Conservation (phyloP, 2,329 filamentous ascomycete species). For the Madurella mycetomatis region DNA sequence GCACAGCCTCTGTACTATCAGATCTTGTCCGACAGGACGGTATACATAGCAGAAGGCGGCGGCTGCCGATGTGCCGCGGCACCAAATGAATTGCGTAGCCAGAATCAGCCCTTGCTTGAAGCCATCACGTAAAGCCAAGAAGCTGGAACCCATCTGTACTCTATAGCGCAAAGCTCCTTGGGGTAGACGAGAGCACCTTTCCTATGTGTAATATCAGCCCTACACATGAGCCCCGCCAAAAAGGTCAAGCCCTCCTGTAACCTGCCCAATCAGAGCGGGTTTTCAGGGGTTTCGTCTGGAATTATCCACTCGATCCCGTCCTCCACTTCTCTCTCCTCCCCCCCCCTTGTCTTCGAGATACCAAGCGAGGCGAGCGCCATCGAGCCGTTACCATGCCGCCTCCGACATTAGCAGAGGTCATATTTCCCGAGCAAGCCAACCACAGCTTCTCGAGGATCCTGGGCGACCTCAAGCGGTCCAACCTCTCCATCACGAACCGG, state of each 20-base stretch:
- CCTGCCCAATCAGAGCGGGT: not conserved
- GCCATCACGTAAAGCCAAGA: too few relatives aligned
- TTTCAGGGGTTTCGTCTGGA: not conserved
- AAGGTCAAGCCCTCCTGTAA: not conserved
- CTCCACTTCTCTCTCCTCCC: not conserved
- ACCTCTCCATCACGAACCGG: conserved; percentile 75
- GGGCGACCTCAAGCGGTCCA: conserved; percentile 67
- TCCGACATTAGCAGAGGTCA: conserved; percentile 38
- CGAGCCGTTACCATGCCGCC: conserved; percentile 22
- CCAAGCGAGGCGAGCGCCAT: not conserved
- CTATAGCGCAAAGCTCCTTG: too few relatives aligned
- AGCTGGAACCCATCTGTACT: too few relatives aligned
- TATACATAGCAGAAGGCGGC: too few relatives aligned
- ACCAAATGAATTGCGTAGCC: too few relatives aligned
- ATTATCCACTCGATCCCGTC: not conserved
- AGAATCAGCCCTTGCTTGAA: too few relatives aligned
- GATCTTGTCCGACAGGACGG: too few relatives aligned
- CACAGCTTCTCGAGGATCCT: conserved; percentile 67
- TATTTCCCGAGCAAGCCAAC: conserved; percentile 49
- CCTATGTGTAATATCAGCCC: too few relatives aligned
- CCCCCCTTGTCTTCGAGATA: not conserved
- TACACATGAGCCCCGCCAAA: too few relatives aligned
- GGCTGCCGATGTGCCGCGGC: too few relatives aligned
- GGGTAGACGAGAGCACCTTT: too few relatives aligned
- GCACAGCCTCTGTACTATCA: too few relatives aligned